Percentiles rank a stretch among this genome's conserved stretches.
Evolutionary conservation across 2,329 filamentous ascomycete species (phyloP).

Genomic region (Fusarium hainanense): DNA sequence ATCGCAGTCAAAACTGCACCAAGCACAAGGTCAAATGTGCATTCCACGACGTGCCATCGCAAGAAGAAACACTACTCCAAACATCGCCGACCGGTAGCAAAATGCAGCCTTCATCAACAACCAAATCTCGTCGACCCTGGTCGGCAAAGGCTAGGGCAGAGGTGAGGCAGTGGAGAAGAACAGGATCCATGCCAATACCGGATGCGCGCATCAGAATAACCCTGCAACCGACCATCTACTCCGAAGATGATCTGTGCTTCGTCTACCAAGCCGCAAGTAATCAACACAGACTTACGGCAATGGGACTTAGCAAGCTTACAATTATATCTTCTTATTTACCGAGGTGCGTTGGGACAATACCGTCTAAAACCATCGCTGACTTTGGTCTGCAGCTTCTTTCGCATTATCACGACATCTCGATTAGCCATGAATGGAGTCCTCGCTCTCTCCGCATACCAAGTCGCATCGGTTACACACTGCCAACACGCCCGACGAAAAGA

Average conservation of each 20-base stretch:
- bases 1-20: slow-evolving; percentile 26
- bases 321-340: slow-evolving; percentile 25
- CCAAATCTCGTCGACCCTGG: slow-evolving; percentile 19
- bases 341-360: slow-evolving; percentile 2
- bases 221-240: slow-evolving; percentile 27
- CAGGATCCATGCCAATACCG: slow-evolving; percentile 27
- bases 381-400: slow-evolving; percentile 8
- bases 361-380: background rate
- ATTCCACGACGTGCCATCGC: slow-evolving; percentile 20
- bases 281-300: slow-evolving; percentile 21
- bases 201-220: slow-evolving; percentile 16
- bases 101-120: background rate
- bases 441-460: slow-evolving; percentile 24
- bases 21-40: slow-evolving; percentile 33
- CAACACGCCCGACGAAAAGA: slow-evolving; percentile 27
- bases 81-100: background rate
- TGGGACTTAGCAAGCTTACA: slow-evolving; percentile 23
- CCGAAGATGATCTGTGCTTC: slow-evolving; percentile 29
- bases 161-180: slow-evolving; percentile 33
- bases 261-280: slow-evolving; percentile 28
- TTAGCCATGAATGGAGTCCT: slow-evolving; percentile 29
- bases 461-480: slow-evolving; percentile 20
- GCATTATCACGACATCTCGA: slow-evolving; percentile 17
- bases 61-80: slow-evolving; percentile 4
- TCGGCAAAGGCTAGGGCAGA: slow-evolving; percentile 32